These are phyloP conservation scores for Potentilla sterilis DNA, from an alignment of 306 rosid genomes.

Conservation along the genomic window DNA sequence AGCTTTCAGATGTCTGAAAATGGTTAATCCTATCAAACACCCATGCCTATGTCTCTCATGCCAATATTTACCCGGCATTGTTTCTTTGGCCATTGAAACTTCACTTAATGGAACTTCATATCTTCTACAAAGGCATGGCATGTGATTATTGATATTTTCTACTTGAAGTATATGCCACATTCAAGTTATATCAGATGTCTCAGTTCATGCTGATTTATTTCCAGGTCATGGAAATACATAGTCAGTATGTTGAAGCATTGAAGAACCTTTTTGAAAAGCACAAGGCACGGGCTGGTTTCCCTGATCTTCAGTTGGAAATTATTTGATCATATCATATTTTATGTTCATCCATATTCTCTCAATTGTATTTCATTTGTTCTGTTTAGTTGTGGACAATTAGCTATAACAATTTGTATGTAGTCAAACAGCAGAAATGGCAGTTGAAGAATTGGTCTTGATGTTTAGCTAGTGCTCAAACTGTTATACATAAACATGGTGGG, in stretches of 20 bases:
- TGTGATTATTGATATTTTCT: not conserved
- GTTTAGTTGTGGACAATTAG: not conserved
- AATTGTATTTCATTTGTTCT: not conserved
- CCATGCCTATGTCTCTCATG: not conserved
- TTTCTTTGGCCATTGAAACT: constrained; percentile 6
- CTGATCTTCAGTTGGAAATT: constrained; percentile 63
- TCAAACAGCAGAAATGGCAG: not conserved
- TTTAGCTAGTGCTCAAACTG: not conserved
- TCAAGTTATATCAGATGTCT: not conserved
- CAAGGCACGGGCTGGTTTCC: constrained; percentile 64
- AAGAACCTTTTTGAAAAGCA: constrained; percentile 76
- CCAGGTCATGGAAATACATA: constrained; percentile 60
- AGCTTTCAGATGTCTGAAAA: not conserved
- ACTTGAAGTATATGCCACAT: not conserved
- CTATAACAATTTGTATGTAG: not conserved
- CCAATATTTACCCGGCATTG: not conserved
- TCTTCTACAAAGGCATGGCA: not conserved
- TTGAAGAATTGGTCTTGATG: not conserved
- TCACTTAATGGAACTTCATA: not conserved
- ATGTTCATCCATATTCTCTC: not conserved
- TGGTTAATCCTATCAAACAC: not conserved
- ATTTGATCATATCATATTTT: constrained; percentile 39
- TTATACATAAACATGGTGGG: not conserved
- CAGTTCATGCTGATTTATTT: not conserved
- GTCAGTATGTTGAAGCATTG: constrained; percentile 67